phyloP scores from a whole-genome alignment of 1,284 basidiomycete species.

The Sutorius eximius region DNA sequence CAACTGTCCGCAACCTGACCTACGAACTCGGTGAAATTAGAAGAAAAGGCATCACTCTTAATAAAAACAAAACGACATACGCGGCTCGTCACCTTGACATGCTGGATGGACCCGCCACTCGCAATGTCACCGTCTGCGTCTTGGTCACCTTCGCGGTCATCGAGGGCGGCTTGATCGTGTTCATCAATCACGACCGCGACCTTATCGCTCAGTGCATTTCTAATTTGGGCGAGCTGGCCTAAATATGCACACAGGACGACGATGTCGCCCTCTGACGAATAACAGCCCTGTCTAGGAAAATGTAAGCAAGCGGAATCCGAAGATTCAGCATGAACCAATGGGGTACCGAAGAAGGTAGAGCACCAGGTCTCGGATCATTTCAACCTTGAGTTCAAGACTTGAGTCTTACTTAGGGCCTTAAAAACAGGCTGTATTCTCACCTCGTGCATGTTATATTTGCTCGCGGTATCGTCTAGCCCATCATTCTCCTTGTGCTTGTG shows the following conservation, averaged over 20 bases:
- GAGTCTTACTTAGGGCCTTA: background rate
- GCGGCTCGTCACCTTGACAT: constrained; percentile 48
- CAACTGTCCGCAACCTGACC: constrained; percentile 71
- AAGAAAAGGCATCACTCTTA: background rate
- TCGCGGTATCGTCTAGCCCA: constrained; percentile 54
- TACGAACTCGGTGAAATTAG: constrained; percentile 26
- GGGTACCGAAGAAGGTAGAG: constrained; percentile 60
- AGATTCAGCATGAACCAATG: constrained; percentile 5
- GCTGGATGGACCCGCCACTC: constrained; percentile 36
- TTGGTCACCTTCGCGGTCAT: constrained; percentile 45
- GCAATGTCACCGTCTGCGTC: constrained; percentile 34
- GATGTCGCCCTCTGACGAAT: constrained; percentile 64
- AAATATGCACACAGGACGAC: constrained; percentile 76
- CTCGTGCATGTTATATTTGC: constrained; percentile 68
- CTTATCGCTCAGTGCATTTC: constrained; percentile 47
- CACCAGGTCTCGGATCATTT: constrained; percentile 70
- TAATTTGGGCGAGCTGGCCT: constrained; percentile 63
- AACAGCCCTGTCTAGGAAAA: constrained; percentile 51
- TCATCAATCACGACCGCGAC: constrained; percentile 69
- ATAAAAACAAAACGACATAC: constrained; percentile 34
- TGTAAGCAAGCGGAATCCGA: background rate
- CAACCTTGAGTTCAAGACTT: constrained; percentile 44
- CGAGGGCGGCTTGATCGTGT: constrained; percentile 59
- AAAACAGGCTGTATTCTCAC: constrained; percentile 35
- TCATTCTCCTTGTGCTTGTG: constrained; percentile 56